phyloP scores from a whole-genome alignment of 1,284 basidiomycete genomes.

The Cystobasidiaceae sp. region DNA sequence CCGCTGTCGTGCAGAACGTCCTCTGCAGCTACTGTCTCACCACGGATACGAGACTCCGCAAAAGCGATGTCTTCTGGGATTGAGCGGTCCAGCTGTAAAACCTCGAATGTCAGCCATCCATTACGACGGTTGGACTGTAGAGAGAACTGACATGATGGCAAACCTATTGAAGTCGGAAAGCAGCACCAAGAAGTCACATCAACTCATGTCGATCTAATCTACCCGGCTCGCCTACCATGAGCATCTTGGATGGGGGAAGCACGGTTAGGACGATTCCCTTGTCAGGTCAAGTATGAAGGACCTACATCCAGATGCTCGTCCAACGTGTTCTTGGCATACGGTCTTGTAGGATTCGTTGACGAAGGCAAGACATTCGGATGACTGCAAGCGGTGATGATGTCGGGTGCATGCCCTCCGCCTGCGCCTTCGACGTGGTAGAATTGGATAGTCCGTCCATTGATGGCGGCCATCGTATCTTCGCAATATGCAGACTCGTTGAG shows the following conservation, averaged over 20 bases:
- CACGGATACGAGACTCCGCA: slow-evolving; percentile 93
- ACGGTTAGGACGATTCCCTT: neutral
- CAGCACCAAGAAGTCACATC: neutral
- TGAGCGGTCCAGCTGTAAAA: slow-evolving; percentile 61
- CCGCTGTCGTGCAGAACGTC: slow-evolving; percentile 92
- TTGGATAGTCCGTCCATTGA: slow-evolving; percentile 88
- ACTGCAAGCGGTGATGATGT: slow-evolving; percentile 93
- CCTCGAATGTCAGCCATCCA: neutral
- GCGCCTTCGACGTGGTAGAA: slow-evolving; percentile 97
- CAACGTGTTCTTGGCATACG: slow-evolving; percentile 84
- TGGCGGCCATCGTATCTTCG: slow-evolving; percentile 83
- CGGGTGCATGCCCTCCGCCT: slow-evolving; percentile 89
- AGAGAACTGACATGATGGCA: slow-evolving; percentile 63
- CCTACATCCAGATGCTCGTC: slow-evolving; percentile 94
- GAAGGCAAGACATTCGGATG: slow-evolving; percentile 88
- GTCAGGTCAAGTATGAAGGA: slow-evolving; percentile 3
- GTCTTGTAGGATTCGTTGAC: slow-evolving; percentile 94
- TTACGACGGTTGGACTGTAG: slow-evolving; percentile 69
- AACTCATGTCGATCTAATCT: too few species aligned
- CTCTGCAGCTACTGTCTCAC: slow-evolving; percentile 94
- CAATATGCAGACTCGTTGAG: slow-evolving; percentile 92
- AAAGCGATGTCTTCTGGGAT: slow-evolving; percentile 92
- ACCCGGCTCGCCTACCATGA: slow-evolving; percentile 85
- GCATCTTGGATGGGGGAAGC: slow-evolving; percentile 59
- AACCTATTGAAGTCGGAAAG: slow-evolving; percentile 34